Evolutionary conservation across 2,329 filamentous ascomycete species (phyloP).

Genomic region (Xylaria sp.): DNA sequence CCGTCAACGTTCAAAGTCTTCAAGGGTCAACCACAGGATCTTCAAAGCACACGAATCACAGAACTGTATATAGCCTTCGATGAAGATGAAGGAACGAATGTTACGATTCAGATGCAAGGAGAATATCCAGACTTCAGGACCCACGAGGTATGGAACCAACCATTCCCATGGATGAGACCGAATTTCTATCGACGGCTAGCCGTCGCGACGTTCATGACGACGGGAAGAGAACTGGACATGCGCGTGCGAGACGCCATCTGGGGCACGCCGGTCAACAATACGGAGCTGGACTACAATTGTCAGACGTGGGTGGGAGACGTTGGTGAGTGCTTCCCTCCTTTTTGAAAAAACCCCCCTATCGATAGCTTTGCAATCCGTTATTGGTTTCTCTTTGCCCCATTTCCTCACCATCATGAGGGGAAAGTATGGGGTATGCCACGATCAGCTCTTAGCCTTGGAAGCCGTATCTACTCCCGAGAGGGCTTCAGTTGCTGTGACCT

Average conservation of each 20-base stretch:
- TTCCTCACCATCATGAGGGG: neutral
- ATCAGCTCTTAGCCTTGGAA: neutral
- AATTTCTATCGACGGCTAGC: slow-evolving; percentile 47
- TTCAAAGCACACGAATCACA: slow-evolving; percentile 47
- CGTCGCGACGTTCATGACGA: slow-evolving; percentile 44
- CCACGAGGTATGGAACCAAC: slow-evolving; percentile 45
- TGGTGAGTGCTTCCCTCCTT: slow-evolving; percentile 27
- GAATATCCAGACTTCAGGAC: slow-evolving; percentile 45
- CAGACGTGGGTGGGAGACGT: slow-evolving; percentile 49
- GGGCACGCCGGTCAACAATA: slow-evolving; percentile 45
- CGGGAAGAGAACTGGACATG: slow-evolving; percentile 40
- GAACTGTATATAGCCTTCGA: slow-evolving; percentile 48
- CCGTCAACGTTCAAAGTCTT: slow-evolving; percentile 40
- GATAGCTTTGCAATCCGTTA: no score
- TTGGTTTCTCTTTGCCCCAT: neutral
- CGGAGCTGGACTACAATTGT: slow-evolving; percentile 45
- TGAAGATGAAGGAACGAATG: slow-evolving; percentile 46
- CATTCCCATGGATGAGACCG: slow-evolving; percentile 43
- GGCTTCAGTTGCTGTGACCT: neutral
- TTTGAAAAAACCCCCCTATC: neutral
- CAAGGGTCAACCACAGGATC: slow-evolving; percentile 47
- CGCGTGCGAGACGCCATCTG: slow-evolving; percentile 44
- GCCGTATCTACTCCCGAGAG: neutral
- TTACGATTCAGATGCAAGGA: slow-evolving; percentile 48
- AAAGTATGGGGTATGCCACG: neutral